A percentile compares a stretch with the other conserved stretches of the same genome.
These are phyloP conservation scores for Pleurostoma richardsiae DNA, from an alignment of 2,329 filamentous ascomycete species.

Conservation along the genomic window DNA sequence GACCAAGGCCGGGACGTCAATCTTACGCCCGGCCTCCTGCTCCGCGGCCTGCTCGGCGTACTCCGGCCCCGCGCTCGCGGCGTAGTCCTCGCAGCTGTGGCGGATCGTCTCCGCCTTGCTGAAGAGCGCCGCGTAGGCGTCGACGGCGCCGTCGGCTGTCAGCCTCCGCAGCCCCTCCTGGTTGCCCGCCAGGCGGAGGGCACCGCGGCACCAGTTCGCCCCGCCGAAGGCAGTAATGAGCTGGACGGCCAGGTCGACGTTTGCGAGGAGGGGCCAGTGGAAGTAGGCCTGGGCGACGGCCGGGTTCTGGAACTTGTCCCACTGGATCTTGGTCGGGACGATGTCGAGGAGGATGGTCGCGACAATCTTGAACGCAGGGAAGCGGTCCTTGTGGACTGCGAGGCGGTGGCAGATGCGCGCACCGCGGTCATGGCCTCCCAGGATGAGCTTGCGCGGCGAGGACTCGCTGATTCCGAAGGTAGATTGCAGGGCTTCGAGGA, in stretches of 20 bases:
- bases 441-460: slow-evolving; percentile 27
- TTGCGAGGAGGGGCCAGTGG: slow-evolving; percentile 47
- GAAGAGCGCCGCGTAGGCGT: slow-evolving; percentile 37
- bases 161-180: slow-evolving; percentile 10
- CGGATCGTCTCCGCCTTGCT: slow-evolving; percentile 31
- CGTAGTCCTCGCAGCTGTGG: slow-evolving; percentile 41
- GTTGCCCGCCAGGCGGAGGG: slow-evolving; percentile 24
- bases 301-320: slow-evolving; percentile 31
- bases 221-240: slow-evolving; percentile 37
- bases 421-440: slow-evolving; percentile 44
- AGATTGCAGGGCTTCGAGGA: slow-evolving; percentile 30
- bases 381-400: slow-evolving; percentile 29
- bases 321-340: slow-evolving; percentile 40
- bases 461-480: slow-evolving; percentile 18
- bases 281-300: slow-evolving; percentile 30
- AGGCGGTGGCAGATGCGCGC: slow-evolving; percentile 43
- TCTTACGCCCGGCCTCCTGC: slow-evolving; percentile 34
- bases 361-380: slow-evolving; percentile 24
- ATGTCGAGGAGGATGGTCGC: slow-evolving; percentile 41
- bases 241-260: slow-evolving; percentile 31
- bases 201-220: slow-evolving; percentile 26
- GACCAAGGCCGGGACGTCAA: slow-evolving; percentile 33
- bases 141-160: slow-evolving; percentile 28
- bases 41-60: slow-evolving; percentile 35
- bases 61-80: slow-evolving; percentile 34